Evolutionary conservation across 331 rosid species (phyloP), one percentile per base, ranked within the genome.

Genomic region (Saraca asoca): DNA sequence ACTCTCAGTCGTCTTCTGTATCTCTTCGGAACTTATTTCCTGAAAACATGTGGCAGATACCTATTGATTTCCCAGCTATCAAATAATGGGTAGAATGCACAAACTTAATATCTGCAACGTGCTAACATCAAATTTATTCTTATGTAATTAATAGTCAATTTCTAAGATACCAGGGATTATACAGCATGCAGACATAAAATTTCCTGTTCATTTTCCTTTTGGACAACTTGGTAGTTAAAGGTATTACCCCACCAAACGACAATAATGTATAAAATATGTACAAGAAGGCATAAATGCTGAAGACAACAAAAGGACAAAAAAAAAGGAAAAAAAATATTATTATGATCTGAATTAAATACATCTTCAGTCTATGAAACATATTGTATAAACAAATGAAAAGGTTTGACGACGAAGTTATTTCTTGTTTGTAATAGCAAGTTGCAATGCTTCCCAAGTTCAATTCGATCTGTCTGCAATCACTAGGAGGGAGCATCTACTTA

Each of bases 11-110:
- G 49, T 73, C 66, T 71, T 76, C 75, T 78, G 83, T 60, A 13
- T 79, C 69, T 94, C 98, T 78, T 88, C 95, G 15, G 85, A 72
- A 75, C 70, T 64, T 68, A 69, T 71, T 79, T 83, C 98, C 98
- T 90, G 86, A 78, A 79, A 51, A 71, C 51, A 69, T 46, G 65
- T 46, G 45, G 44, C 46, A 44, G 24, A 34, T 18, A 49, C 64
- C 60, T 72, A 78, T 41, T 13, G 1, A 70, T 11, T 14, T 68
- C 58, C 41, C 24, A 60, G 41, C 62, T 69, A 66, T 29, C 62
- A 49, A 74, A 78, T 69, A 58, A 67, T 34, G 67, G n/a, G 31
- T 76, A 33, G 61, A 63, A 67, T 52, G 38, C 52, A 64, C 29
- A 64, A 62, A 69, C 37, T 20, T 41, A 7, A 20, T 0, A 16